phyloP scores from a whole-genome alignment of 352 stramenopile species.

The Globisporangium apiculatum region DNA sequence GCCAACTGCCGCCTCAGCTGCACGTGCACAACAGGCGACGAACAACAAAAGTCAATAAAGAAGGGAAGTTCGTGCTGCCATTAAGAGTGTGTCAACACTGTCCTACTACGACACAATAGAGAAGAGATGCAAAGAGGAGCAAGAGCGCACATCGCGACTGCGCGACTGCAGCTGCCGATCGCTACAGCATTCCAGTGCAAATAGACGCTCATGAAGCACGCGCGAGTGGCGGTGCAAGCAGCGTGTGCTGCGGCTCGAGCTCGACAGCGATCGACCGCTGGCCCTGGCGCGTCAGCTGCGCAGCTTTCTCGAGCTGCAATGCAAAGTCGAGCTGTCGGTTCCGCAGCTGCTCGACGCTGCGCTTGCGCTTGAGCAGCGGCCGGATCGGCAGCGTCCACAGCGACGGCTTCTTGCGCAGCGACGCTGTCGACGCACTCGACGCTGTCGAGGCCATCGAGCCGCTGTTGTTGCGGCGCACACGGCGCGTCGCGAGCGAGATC shows the following conservation, averaged over 20 bases:
- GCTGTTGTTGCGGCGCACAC: constrained; percentile 8
- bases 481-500: constrained; percentile 11
- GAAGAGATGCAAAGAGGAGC: too few relatives aligned
- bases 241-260: constrained; percentile 27
- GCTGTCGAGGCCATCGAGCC: constrained; percentile 5
- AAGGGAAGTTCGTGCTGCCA: too few relatives aligned
- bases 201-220: constrained; percentile 10
- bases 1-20: too few relatives aligned
- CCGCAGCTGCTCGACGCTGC: constrained; percentile 34
- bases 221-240: constrained; percentile 9
- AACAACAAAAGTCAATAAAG: too few relatives aligned
- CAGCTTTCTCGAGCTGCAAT: constrained; percentile 33
- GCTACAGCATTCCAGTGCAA: neutral
- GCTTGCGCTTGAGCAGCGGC: constrained; percentile 41
- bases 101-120: too few relatives aligned
- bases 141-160: neutral
- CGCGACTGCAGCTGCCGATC: neutral
- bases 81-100: too few relatives aligned
- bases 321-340: constrained; percentile 37
- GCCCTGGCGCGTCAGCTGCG: constrained; percentile 15
- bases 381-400: constrained; percentile 43
- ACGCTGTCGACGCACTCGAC: neutral
- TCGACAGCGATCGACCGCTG: constrained; percentile 20
- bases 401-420: constrained; percentile 16
- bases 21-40: too few relatives aligned